phyloP scores from a whole-genome alignment of 2,329 filamentous ascomycete species.

The Colletotrichum camelliae region DNA sequence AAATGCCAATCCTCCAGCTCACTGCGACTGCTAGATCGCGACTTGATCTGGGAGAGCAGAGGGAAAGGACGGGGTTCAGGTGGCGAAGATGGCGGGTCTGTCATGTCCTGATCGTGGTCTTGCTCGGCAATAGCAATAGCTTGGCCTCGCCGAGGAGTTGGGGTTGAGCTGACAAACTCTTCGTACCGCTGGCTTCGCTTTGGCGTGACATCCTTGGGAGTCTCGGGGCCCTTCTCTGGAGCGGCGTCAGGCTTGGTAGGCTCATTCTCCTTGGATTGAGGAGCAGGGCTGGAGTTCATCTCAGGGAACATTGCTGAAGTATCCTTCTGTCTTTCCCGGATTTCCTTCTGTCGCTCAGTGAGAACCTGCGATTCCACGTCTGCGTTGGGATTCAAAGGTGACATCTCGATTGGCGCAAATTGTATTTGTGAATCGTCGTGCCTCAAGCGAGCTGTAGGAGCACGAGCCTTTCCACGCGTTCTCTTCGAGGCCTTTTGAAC shows the following conservation, averaged over 20 bases:
- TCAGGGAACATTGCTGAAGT: slow-evolving; percentile 69
- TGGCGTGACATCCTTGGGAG: slow-evolving; percentile 48
- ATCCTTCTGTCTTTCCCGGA: slow-evolving; percentile 75
- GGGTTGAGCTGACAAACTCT: slow-evolving; percentile 63
- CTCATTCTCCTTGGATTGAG: slow-evolving; percentile 13
- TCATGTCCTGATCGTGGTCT: slow-evolving; percentile 46
- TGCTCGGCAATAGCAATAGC: slow-evolving; percentile 50
- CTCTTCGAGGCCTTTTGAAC: slow-evolving; percentile 27
- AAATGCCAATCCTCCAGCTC: slow-evolving; percentile 57
- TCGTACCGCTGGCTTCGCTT: slow-evolving; percentile 49
- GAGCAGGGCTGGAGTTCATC: slow-evolving; percentile 60
- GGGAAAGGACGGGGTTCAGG: slow-evolving; percentile 60
- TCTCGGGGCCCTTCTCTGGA: slow-evolving; percentile 18
- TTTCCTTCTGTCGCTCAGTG: slow-evolving; percentile 81
- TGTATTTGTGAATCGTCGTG: slow-evolving; percentile 86
- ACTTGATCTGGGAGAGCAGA: slow-evolving; percentile 56
- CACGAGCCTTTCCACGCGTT: neutral
- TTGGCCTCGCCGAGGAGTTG: slow-evolving; percentile 64
- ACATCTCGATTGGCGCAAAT: slow-evolving; percentile 73
- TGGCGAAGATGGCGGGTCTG: slow-evolving; percentile 64
- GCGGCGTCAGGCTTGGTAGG: neutral
- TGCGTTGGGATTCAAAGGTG: slow-evolving; percentile 49
- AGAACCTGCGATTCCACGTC: slow-evolving; percentile 72
- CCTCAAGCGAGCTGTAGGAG: slow-evolving; percentile 59
- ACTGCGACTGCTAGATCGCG: slow-evolving; percentile 47